phyloP scores from a whole-genome alignment of 495 filamentous ascomycete species.

The Rhypophila decipiens region DNA sequence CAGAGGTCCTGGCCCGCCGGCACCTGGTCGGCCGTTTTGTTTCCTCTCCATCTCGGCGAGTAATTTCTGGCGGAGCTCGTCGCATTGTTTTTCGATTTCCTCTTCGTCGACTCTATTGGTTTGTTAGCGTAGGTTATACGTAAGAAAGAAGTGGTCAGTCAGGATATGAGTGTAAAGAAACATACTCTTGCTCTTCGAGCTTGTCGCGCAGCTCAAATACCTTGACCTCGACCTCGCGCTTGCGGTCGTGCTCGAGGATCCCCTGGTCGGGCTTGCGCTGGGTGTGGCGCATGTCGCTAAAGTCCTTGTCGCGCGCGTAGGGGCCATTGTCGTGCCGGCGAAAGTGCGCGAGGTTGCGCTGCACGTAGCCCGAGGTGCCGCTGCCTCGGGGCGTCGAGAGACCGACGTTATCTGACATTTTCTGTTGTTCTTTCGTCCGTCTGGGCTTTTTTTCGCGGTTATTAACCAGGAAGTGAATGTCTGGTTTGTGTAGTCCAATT shows the following conservation, averaged over 20 bases:
- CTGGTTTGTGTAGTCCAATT: too few relatives aligned
- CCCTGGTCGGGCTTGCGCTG: conserved; percentile 85
- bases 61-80: conserved; percentile 57
- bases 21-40: conserved; percentile 25
- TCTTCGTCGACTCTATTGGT: conserved; percentile 63
- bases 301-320: conserved; percentile 59
- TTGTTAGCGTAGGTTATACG: neutral
- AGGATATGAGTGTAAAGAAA: conserved; percentile 1
- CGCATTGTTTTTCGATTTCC: conserved; percentile 66
- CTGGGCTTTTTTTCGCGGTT: too few relatives aligned
- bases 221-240: conserved; percentile 81
- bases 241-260: conserved; percentile 88
- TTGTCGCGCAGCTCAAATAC: conserved; percentile 85
- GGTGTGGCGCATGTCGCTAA: conserved; percentile 54
- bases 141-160: neutral
- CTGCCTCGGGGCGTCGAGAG: conserved; percentile 90
- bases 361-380: conserved; percentile 95
- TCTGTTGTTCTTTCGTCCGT: neutral
- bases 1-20: conserved; percentile 20
- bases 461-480: too few relatives aligned
- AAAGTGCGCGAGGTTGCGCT: conserved; percentile 86
- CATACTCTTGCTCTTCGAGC: conserved; percentile 80
- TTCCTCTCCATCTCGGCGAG: conserved; percentile 43
- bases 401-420: conserved; percentile 96
- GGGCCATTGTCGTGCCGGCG: conserved; percentile 64